Evolutionary conservation across 2,329 filamentous ascomycete genomes (phyloP).

Genomic region (Pyricularia pennisetigena): DNA sequence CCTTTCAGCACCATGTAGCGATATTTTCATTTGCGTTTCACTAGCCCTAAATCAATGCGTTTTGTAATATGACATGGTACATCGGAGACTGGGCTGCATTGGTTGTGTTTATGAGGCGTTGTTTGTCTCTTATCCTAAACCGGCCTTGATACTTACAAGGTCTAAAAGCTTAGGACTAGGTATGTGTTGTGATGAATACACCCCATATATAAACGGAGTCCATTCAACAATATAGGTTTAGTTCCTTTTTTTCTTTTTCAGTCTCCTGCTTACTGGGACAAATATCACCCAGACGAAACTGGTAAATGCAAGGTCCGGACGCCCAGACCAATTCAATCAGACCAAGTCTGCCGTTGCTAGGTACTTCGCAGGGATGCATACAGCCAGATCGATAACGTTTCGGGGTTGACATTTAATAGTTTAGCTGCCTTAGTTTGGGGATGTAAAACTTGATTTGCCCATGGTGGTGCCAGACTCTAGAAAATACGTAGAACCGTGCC

Average conservation of each 20-base stretch:
- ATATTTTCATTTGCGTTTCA: not conserved
- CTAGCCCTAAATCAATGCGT: not conserved
- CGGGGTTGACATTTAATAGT: not conserved
- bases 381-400: not conserved
- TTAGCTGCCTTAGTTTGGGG: not conserved
- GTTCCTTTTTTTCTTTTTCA: no score
- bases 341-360: not conserved
- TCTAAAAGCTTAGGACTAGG: no score
- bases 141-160: no score
- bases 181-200: no score
- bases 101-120: no score
- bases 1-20: not conserved
- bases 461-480: not conserved
- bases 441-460: not conserved
- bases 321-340: not conserved
- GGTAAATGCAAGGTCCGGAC: not conserved
- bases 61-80: not conserved
- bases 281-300: not conserved
- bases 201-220: no score
- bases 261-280: not conserved
- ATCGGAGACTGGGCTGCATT: no score
- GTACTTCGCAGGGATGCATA: not conserved
- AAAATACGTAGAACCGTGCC: not conserved
- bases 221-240: no score
- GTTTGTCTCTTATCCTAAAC: no score